These are phyloP conservation scores for Phytophthora litchii DNA, from an alignment of 352 stramenopile genomes.

Conservation along the genomic window DNA sequence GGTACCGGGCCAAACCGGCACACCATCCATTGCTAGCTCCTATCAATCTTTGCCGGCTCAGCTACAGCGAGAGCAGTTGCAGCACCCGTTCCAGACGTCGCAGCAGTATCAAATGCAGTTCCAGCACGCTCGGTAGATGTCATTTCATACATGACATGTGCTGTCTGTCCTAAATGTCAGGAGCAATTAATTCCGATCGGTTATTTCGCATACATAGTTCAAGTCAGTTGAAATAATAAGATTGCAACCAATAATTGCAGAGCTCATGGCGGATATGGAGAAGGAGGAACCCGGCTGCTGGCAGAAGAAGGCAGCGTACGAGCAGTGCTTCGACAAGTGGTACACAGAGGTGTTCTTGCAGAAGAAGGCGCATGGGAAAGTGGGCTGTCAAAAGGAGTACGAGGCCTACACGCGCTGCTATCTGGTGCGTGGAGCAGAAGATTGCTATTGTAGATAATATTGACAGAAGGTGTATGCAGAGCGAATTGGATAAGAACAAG, in stretches of 20 bases:
- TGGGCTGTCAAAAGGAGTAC: slow-evolving; percentile 85
- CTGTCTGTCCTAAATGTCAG: slow-evolving; percentile 22
- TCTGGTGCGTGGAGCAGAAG: slow-evolving; percentile 39
- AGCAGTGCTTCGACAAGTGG: slow-evolving; percentile 90
- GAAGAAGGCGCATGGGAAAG: slow-evolving; percentile 69
- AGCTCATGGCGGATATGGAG: slow-evolving; percentile 27
- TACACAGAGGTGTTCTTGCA: slow-evolving; percentile 88
- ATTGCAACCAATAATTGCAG: slow-evolving; percentile 16
- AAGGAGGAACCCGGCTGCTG: slow-evolving; percentile 63
- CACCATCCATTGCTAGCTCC: slow-evolving; percentile 44
- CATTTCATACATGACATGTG: slow-evolving; percentile 19
- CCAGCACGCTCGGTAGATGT: slow-evolving; percentile 33
- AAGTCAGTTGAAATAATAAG: slow-evolving; percentile 11
- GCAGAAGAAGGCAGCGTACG: slow-evolving; percentile 74
- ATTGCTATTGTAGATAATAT: background rate
- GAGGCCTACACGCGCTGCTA: slow-evolving; percentile 78
- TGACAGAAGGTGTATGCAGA: slow-evolving; percentile 35
- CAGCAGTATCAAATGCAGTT: slow-evolving; percentile 45
- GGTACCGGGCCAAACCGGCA: slow-evolving; percentile 26
- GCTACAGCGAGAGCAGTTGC: slow-evolving; percentile 40
- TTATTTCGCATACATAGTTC: slow-evolving; percentile 31
- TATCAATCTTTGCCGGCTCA: slow-evolving; percentile 47
- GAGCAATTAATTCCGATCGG: slow-evolving; percentile 33
- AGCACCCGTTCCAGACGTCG: slow-evolving; percentile 40
- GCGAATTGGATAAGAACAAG: slow-evolving; percentile 67